These are phyloP conservation scores for Phlebopus sp. DNA, from an alignment of 1,284 basidiomycete genomes.

Conservation along the genomic window DNA sequence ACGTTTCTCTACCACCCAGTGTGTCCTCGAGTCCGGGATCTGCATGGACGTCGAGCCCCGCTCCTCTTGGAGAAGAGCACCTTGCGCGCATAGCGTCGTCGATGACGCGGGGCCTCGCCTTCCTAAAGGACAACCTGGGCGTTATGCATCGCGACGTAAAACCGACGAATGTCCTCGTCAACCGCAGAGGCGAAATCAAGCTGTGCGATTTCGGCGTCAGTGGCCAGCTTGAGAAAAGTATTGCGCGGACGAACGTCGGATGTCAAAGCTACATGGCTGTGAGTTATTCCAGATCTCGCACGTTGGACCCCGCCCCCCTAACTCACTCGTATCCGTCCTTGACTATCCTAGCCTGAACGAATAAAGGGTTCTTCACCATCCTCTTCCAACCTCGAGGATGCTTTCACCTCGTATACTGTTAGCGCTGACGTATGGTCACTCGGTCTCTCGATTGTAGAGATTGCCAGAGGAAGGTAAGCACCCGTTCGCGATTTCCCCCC, in stretches of 20 bases:
- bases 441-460: constrained; percentile 94
- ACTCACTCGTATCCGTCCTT: constrained; percentile 6
- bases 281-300: constrained; percentile 34
- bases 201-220: constrained; percentile 98
- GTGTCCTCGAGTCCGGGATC: constrained; percentile 31
- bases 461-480: constrained; percentile 66
- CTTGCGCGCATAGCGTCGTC: constrained; percentile 80
- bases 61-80: constrained; percentile 33
- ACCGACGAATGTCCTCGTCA: constrained; percentile 95
- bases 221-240: constrained; percentile 92
- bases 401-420: constrained; percentile 80
- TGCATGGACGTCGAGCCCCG: constrained; percentile 34
- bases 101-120: constrained; percentile 91
- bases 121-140: constrained; percentile 93
- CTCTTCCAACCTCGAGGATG: constrained; percentile 29
- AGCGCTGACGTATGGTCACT: constrained; percentile 98
- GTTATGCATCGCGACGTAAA: constrained; percentile 99
- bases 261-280: constrained; percentile 99
- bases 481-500: background rate
- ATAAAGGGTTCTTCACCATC: constrained; percentile 89
- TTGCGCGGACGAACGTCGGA: constrained; percentile 98
- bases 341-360: constrained; percentile 72
- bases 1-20: constrained; percentile 35
- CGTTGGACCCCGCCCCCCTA: constrained; percentile 1
- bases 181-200: constrained; percentile 87